Base-by-base conservation (phyloP, 352 stramenopile genomes). In the Globisporangium paddicum region DNA sequence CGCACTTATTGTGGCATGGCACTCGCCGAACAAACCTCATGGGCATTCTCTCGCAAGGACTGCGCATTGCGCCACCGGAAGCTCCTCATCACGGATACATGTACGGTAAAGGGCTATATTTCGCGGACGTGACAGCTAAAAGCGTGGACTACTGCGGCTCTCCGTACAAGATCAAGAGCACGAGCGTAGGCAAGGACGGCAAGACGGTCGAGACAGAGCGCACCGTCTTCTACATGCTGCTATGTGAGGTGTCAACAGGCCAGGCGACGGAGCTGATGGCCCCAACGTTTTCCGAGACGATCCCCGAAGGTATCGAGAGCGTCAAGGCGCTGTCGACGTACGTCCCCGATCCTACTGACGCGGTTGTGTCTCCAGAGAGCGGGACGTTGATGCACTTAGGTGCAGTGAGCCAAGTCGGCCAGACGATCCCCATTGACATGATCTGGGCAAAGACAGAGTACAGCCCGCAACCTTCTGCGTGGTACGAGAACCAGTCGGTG, bases 41-140 rank as follows among this genome's bases (percentile, higher is more conserved):
- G 76, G 87, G 88, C 0, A 95, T 96, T 60, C 53, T 96, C 7
- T 87, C 77, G 0, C 82, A 93, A 26, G 88, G 87, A 1, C 68
- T 96, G 7, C 82, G 85, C n/a, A 90, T 96, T 14, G 87, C 87
- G 21, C 87, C 87, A 6, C 82, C 86, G 0, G 87, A 96, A 55
- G 86, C 85, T 19, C 85, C 85, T n/a, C 72, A 82, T 28, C 80
- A 87, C 23, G 87, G 87, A 1, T 93, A 90, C 62, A 70, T 79
- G 35, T 96, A 93, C 48, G 87, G 87, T 46, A 96, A 95, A 45
- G 87, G 87, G 0, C 32, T 96, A 28, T 96, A 96, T 53, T 96
- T 95, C 50, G 85, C 87, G 1, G 86, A 96, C 51, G 71, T 86
- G 18, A 62, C 82, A 1, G 61, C 72, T n/a, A 93, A 93, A 67